These are phyloP conservation scores for Russula dissimulans DNA, from an alignment of 768 basidiomycete genomes.

Conservation along the genomic window DNA sequence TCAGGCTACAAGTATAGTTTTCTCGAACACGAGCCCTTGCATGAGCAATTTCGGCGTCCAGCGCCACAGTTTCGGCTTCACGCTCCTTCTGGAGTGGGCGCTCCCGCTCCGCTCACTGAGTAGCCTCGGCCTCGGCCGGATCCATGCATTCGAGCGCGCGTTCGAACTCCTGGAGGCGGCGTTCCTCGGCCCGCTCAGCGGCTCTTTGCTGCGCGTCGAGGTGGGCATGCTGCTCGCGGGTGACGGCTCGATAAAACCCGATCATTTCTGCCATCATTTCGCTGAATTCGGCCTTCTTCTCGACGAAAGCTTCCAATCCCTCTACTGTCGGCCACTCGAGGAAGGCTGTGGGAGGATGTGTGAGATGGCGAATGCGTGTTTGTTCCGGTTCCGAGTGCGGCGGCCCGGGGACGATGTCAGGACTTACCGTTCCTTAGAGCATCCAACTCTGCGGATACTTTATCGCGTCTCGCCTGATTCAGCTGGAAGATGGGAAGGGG, in stretches of 20 bases:
- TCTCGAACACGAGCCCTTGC: not conserved
- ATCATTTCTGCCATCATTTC: not conserved
- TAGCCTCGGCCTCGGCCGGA: not conserved
- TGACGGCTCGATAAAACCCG: not conserved
- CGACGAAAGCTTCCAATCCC: constrained; percentile 1
- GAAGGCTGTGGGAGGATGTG: not conserved
- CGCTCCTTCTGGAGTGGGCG: not conserved
- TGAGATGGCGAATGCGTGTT: not conserved
- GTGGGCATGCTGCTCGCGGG: not conserved
- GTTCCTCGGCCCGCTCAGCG: not conserved
- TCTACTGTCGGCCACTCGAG: constrained; percentile 3
- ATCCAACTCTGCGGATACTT: not conserved
- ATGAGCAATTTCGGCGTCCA: not conserved
- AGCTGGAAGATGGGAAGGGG: not conserved
- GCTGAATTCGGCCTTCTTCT: not conserved
- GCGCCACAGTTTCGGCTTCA: not conserved
- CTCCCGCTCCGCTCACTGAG: not conserved
- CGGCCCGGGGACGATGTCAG: not conserved
- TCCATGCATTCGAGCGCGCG: not conserved
- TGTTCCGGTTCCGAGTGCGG: not conserved
- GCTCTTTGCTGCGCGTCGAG: not conserved
- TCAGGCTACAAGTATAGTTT: not conserved
- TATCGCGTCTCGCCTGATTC: not conserved
- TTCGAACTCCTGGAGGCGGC: not conserved
- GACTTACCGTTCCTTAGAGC: not conserved